Conservation (phyloP, 768 basidiomycete species). For the Kwoniella bestiolae region DNA sequence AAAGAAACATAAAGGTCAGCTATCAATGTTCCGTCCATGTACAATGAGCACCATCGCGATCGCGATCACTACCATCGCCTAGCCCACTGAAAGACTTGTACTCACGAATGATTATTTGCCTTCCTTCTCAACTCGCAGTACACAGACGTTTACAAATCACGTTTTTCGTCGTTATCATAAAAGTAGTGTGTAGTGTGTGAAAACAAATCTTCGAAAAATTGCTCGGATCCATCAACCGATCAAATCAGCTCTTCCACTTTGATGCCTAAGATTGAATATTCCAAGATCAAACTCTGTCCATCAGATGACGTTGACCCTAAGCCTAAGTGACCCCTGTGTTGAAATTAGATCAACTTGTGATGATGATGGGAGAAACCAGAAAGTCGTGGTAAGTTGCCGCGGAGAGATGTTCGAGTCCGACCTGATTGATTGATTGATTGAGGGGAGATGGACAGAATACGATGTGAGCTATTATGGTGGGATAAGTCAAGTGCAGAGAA, state of each 20-base stretch:
- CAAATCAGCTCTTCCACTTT: too few species aligned
- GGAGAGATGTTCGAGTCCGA: constrained; percentile 2
- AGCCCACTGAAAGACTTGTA: too few species aligned
- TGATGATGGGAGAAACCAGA: neutral
- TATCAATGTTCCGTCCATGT: too few species aligned
- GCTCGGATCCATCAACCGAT: neutral
- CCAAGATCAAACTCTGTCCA: neutral
- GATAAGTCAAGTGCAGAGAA: too few species aligned
- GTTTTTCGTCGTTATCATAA: neutral
- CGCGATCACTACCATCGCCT: too few species aligned
- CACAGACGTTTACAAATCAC: neutral
- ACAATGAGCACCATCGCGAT: too few species aligned
- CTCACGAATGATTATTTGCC: neutral
- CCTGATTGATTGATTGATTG: neutral
- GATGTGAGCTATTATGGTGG: too few species aligned
- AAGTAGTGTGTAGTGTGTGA: neutral
- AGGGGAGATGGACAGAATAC: too few species aligned
- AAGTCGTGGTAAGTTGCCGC: constrained; percentile 1
- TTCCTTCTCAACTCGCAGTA: neutral
- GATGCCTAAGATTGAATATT: neutral
- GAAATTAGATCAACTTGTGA: neutral
- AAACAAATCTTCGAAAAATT: neutral
- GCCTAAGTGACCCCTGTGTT: neutral
- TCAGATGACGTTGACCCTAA: neutral
- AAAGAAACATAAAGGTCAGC: too few species aligned